Evolutionary conservation across 768 basidiomycete species (phyloP).

Genomic region (Leccinum subgranulosum): DNA sequence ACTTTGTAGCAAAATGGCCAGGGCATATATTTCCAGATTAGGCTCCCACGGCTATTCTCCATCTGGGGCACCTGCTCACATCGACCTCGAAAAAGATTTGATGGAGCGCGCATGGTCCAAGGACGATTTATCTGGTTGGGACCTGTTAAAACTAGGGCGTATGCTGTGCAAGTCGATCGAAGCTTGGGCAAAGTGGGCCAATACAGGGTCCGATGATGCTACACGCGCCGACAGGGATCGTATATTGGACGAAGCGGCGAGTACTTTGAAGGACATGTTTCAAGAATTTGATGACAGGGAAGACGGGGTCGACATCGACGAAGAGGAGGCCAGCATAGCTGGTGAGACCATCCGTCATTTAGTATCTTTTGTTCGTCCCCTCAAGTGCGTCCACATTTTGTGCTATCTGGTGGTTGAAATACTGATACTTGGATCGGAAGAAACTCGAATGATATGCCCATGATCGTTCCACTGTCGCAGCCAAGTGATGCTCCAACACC

Average conservation of each 20-base stretch:
- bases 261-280: constrained; percentile 67
- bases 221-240: constrained; percentile 43
- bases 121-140: constrained; percentile 66
- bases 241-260: constrained; percentile 67
- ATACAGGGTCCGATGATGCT: constrained; percentile 27
- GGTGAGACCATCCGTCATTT: constrained; percentile 61
- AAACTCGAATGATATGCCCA: constrained; percentile 42
- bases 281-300: constrained; percentile 69
- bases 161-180: constrained; percentile 52
- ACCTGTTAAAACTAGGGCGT: constrained; percentile 54
- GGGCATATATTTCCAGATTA: constrained; percentile 60
- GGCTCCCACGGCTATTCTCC: constrained; percentile 50
- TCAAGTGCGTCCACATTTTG: constrained; percentile 45
- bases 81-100: constrained; percentile 59
- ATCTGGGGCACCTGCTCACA: constrained; percentile 56
- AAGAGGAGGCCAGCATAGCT: constrained; percentile 65
- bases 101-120: constrained; percentile 75
- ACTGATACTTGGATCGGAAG: constrained; percentile 28
- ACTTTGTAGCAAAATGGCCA: constrained; percentile 58
- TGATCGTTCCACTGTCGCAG: constrained; percentile 51
- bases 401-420: neutral
- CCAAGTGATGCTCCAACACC: constrained; percentile 55
- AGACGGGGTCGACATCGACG: constrained; percentile 53
- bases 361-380: constrained; percentile 50
- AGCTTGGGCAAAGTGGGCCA: constrained; percentile 50